Evolutionary conservation across 2,329 filamentous ascomycete species (phyloP), one percentile per base, ranked within the genome.

Genomic region (Fusarium illudens): DNA sequence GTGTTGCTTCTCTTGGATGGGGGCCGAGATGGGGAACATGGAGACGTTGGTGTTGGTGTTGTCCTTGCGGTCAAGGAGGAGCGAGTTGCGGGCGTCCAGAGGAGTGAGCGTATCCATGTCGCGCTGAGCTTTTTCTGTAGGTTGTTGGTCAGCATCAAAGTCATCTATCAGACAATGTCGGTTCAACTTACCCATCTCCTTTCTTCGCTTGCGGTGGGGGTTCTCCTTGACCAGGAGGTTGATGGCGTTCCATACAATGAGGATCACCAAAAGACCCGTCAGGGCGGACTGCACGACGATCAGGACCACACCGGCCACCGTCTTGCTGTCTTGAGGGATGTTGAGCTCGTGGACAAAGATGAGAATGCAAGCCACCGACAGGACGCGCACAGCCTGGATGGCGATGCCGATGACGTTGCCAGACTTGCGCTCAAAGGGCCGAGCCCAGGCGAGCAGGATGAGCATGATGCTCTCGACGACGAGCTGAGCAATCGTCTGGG

Each of bases 271-370:
- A 22, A 93, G 79, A 65, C 87, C 94, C 6, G 94, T 97, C 70
- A 99, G 82, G 0, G 90, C 87, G 0, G 92, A 92, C 80, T 99
- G 96, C 6, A 98, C 86, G n/a, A 90, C 93, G 70, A 98, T 96
- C 62, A 99, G 86, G 15, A 94, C 92, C n/a, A 98, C 88, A 58
- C 96, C 96, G 15, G 93, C 95, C 51, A 98, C 88, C 0, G 96
- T 98, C 83, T 97, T 93, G 10, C 95, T 97, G 10, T 94, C 97
- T 79, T 97, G 90, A 6, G 89, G 86, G 71, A 99, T 90, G 60
- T 92, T 92, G 56, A 99, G 89, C 80, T 98, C 91, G 76, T 98
- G 92, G 27, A 98, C 95, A 73, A 98, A 99, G 53, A 98, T 85
- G 69, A 99, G 82, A 72, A 98, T 93, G 81, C 94, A 97, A 57